Evolutionary conservation across 2,329 filamentous ascomycete species (phyloP), one percentile per base, ranked within the genome.

Genomic region (Curvularia spicifera): DNA sequence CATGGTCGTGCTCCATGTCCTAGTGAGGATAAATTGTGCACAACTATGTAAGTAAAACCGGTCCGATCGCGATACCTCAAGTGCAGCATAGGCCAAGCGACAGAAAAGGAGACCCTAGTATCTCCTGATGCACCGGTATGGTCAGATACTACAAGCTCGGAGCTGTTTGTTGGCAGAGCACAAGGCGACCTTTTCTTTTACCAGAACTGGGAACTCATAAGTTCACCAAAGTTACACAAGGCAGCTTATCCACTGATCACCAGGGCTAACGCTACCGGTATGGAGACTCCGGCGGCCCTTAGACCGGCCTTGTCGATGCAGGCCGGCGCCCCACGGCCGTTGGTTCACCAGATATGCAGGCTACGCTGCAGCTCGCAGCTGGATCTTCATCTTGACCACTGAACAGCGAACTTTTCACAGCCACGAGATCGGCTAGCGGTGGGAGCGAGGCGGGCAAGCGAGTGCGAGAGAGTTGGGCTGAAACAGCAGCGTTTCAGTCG

Each of bases 401-500:
- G 53, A 43, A 46, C 28, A 42, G 40, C 28, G 44, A 51, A 52
- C 49, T 48, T 31, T 48, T 26, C 24, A 35, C 31, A 31, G 20
- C 33, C 39, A 43, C 49, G 53, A 53, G 52, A 39, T 40, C 49
- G 52, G 53, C 53, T 53, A 28, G 55, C 47, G 24, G 33, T 35
- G 28, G 13, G 50, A 28, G 35, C 13, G 24, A 51, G 46, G 37
- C 22, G 37, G 42, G 15, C 46, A 57, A 56, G 59, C 52, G 49
- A 61, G 53, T 59, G 57, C 57, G 48, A 46, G 56, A 46, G 46
- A 51, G 60, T 53, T 57, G 51, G 61, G 50, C 53, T 66, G 64
- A 66, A 66, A 66, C 64, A 52, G 53, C 51, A 52, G 51, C 37
- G 59, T 61, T 59, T 59, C 61, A 59, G 58, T 47, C 26, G 50